Base-by-base conservation (phyloP, 345 rosid genomes). In the Streptanthus diversifolius region DNA sequence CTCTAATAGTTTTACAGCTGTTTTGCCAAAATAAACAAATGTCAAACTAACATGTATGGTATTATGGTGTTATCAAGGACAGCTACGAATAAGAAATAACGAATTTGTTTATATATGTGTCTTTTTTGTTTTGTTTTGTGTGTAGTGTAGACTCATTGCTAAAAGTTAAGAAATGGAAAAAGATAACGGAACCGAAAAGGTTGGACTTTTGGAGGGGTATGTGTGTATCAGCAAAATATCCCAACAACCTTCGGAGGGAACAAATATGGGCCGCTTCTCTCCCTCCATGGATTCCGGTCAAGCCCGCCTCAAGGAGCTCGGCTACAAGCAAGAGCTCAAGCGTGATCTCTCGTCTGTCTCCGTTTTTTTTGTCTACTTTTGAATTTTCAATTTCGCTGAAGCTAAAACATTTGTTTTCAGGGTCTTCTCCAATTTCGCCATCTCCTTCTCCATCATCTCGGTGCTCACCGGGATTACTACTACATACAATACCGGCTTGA, bases 291-390 rank as follows among this genome's bases (percentile, higher is more conserved):
- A 89, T 78, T 84, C 97, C 6, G 90, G 95, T 64, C 86, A 80
- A 68, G 63, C 83, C 57, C 91, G 98, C 40, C 92, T 89, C 70
- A 82, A 71, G 51, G 89, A 93, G 83, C 95, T 93, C 49, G 98
- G 98, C 37, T 93, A 93, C 88, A 93, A 91, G 79, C 97, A 93
- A 79, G 98, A 93, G 53, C 97, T 93, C 65, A 91, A 91, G 84
- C 98, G 97, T 33, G 91, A 91, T 56, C 91, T 93, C 79, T 93
- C 95, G 96, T 91, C 83, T 82, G 74, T 21, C 53, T 81, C 75
- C 14, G 1, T 14, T 37, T 54, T 3, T 1, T 7, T 52, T 39
- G 12, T 12, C 2, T 47, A 13, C 13, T 27, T 37, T 3, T 13
- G 3, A 15, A 10, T 29, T 32, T 48, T 2, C 5, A 4, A 1